A percentile compares a stretch with the other conserved stretches of the same genome.
phyloP scores from a whole-genome alignment of 345 rosid genomes.

The Melaleuca alternifolia region DNA sequence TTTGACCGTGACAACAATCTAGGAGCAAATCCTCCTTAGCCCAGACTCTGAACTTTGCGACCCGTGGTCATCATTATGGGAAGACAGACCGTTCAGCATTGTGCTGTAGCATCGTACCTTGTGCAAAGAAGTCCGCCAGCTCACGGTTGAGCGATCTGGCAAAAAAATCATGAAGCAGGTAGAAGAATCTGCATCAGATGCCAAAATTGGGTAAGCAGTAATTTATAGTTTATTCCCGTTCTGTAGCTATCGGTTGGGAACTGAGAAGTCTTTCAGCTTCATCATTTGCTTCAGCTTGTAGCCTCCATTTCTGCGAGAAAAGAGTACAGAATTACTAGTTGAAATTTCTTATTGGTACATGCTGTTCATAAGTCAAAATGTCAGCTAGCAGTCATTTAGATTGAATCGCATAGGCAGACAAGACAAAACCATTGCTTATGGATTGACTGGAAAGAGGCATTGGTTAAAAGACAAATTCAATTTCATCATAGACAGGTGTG shows the following conservation, averaged over 20 bases:
- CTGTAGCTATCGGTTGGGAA: conserved; percentile 36
- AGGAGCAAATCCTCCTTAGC: background rate
- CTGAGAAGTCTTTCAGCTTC: conserved; percentile 88
- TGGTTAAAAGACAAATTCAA: background rate
- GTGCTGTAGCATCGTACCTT: background rate
- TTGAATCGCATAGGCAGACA: background rate
- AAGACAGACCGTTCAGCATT: background rate
- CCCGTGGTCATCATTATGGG: background rate
- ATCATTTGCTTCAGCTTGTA: conserved; percentile 93
- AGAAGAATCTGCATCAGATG: background rate
- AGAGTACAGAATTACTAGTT: background rate
- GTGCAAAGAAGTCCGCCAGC: background rate
- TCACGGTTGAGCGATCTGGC: background rate
- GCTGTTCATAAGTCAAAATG: background rate
- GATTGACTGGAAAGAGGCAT: no score
- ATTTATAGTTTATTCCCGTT: conserved; percentile 3
- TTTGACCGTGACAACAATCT: background rate
- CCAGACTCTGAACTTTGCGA: background rate
- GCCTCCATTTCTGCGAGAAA: conserved; percentile 60
- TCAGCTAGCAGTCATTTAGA: background rate
- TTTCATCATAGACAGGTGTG: background rate
- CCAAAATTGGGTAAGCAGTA: background rate
- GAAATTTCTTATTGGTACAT: background rate
- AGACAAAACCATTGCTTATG: no score
- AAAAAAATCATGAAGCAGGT: background rate